Evolutionary conservation across 805 yeast species (phyloP).

Genomic region (Myxozyma monticola): DNA sequence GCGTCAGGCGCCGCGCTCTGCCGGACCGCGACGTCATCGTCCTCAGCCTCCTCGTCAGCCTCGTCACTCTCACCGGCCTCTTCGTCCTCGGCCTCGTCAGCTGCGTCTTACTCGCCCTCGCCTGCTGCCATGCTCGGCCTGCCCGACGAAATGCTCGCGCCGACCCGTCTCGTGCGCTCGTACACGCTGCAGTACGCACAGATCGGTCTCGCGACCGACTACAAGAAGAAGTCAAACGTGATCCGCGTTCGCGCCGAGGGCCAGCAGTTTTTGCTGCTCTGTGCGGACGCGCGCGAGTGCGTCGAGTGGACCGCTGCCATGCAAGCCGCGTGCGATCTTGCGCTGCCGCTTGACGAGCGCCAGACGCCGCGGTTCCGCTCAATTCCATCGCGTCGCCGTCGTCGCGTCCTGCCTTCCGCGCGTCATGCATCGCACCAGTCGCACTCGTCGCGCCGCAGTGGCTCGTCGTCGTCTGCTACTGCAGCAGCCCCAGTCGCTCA

Average conservation of each 20-base stretch:
- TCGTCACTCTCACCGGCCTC: constrained; percentile 14
- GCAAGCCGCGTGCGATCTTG: constrained; percentile 72
- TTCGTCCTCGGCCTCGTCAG: constrained; percentile 18
- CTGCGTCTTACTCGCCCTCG: constrained; percentile 10
- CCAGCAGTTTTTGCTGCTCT: constrained; percentile 74
- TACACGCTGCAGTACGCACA: constrained; percentile 82
- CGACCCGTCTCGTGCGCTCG: constrained; percentile 44
- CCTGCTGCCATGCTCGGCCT: constrained; percentile 15
- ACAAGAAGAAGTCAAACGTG: constrained; percentile 66
- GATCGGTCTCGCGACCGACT: constrained; percentile 84
- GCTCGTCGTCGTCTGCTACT: too few relatives aligned
- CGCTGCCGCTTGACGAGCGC: constrained; percentile 72
- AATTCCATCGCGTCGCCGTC: constrained; percentile 73
- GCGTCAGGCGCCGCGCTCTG: background rate
- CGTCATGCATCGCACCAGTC: constrained; percentile 19
- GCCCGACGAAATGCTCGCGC: constrained; percentile 26
- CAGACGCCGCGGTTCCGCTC: constrained; percentile 75
- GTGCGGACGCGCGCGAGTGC: constrained; percentile 61
- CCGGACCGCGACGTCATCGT: background rate
- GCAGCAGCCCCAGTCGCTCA: background rate
- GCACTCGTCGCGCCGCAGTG: constrained; percentile 10
- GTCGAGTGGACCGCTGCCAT: constrained; percentile 77
- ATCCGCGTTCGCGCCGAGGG: constrained; percentile 77
- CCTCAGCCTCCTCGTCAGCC: constrained; percentile 4
- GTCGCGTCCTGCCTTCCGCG: constrained; percentile 35